Conservation (phyloP, 441 rosid genomes). For the Euphorbia schlechtendalii region DNA sequence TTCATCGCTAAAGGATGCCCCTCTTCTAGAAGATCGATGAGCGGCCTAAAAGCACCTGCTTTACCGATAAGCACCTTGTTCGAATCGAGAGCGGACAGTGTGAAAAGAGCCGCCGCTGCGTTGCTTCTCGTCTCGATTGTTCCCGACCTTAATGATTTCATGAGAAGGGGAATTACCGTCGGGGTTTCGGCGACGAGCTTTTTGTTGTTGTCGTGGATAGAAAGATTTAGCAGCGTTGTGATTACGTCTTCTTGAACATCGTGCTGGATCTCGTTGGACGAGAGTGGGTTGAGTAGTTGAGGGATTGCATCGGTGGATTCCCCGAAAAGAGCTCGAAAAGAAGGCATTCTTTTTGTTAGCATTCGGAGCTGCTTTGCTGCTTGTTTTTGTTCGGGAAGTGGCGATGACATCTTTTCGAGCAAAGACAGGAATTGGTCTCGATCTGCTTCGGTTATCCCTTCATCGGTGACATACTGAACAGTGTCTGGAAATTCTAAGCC, state of each 20-base stretch:
- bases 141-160: conserved; percentile 59
- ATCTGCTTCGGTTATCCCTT: conserved; percentile 50
- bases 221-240: conserved; percentile 73
- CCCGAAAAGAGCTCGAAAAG: conserved; percentile 68
- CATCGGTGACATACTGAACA: conserved; percentile 36
- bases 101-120: conserved; percentile 92
- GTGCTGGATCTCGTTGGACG: conserved; percentile 33
- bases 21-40: conserved; percentile 64
- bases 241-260: conserved; percentile 85
- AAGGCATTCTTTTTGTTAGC: conserved; percentile 61
- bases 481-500: conserved; percentile 44
- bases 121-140: conserved; percentile 66
- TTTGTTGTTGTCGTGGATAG: conserved; percentile 88
- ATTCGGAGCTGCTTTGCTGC: conserved; percentile 79
- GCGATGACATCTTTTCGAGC: conserved; percentile 49
- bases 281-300: conserved; percentile 52
- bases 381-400: conserved; percentile 49
- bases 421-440: conserved; percentile 54
- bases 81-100: conserved; percentile 79
- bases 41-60: conserved; percentile 68
- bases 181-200: conserved; percentile 80
- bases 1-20: conserved; percentile 71
- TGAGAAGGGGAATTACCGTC: conserved; percentile 57
- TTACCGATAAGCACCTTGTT: conserved; percentile 73
- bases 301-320: conserved; percentile 55